Percentiles rank a stretch among this genome's conserved stretches.
Conservation (phyloP, 139 green algal species). For the Micractinium conductrix region DNA sequence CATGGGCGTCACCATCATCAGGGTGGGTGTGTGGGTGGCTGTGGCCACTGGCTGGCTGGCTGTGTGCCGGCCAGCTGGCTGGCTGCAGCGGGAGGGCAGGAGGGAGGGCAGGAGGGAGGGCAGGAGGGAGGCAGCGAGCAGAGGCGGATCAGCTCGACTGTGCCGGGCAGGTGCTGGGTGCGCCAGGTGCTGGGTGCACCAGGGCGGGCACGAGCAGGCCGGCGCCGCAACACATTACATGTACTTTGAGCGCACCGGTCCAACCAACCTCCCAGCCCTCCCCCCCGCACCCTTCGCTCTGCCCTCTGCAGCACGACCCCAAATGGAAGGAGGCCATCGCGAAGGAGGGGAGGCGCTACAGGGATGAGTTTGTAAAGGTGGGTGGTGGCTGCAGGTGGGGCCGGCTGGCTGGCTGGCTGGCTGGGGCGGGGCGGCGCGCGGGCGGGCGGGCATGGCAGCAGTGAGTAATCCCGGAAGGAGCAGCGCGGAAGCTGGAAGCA, state of each 20-base stretch:
- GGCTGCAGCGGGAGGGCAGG: background rate
- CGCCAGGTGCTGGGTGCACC: background rate
- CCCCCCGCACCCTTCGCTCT: background rate
- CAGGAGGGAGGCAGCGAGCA: background rate
- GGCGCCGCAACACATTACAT: background rate
- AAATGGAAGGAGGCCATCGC: conserved; percentile 2
- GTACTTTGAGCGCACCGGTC: background rate
- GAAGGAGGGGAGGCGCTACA: conserved; percentile 6
- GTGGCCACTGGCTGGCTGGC: no score
- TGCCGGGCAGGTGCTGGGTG: background rate
- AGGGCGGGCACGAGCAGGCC: background rate
- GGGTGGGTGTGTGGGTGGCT: no score
- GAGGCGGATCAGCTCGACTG: background rate
- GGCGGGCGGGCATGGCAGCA: background rate
- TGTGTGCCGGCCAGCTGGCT: no score
- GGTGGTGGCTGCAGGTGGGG: no score
- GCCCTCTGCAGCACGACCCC: conserved; percentile 6
- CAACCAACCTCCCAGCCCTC: background rate
- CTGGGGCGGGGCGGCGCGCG: no score
- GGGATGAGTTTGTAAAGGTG: no score
- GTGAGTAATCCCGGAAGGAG: background rate
- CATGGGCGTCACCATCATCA: conserved; percentile 18
- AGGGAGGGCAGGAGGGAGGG: background rate
- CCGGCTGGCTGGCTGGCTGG: no score
- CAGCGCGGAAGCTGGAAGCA: no score